phyloP scores from a whole-genome alignment of 495 filamentous ascomycete genomes.

The Parathielavia appendiculata region DNA sequence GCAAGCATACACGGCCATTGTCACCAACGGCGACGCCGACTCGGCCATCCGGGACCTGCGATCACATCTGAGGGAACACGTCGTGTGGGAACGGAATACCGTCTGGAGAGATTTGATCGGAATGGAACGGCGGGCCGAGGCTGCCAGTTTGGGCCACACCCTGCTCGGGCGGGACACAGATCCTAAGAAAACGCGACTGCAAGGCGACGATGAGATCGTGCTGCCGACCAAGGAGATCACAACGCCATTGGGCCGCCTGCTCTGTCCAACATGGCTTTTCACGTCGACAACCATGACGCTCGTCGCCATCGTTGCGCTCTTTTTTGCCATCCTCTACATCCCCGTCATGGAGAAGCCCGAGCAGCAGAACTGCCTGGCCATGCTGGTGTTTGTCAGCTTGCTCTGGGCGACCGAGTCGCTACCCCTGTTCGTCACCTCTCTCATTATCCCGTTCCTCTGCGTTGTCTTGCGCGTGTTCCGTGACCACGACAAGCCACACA shows the following conservation, averaged over 20 bases:
- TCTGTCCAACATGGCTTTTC: slow-evolving; percentile 74
- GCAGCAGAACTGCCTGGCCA: slow-evolving; percentile 92
- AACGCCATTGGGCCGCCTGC: slow-evolving; percentile 77
- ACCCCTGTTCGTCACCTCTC: slow-evolving; percentile 92
- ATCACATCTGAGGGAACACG: slow-evolving; percentile 90
- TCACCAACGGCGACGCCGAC: slow-evolving; percentile 70
- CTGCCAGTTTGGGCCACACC: slow-evolving; percentile 82
- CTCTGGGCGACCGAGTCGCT: slow-evolving; percentile 98
- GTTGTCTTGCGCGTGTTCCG: slow-evolving; percentile 82
- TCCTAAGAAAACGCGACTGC: slow-evolving; percentile 61
- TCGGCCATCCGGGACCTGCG: slow-evolving; percentile 78
- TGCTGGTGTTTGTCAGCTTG: slow-evolving; percentile 89
- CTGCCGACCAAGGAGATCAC: slow-evolving; percentile 57
- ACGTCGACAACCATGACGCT: slow-evolving; percentile 74
- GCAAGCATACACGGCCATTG: slow-evolving; percentile 69
- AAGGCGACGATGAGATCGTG: slow-evolving; percentile 67
- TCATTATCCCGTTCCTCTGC: slow-evolving; percentile 88
- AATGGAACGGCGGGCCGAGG: slow-evolving; percentile 92
- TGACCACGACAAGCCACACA: slow-evolving; percentile 62
- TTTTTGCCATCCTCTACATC: slow-evolving; percentile 62
- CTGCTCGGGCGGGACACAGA: slow-evolving; percentile 73
- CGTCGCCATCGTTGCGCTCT: slow-evolving; percentile 63
- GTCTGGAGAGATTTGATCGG: slow-evolving; percentile 99
- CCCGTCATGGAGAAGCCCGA: slow-evolving; percentile 78
- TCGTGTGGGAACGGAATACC: slow-evolving; percentile 98